Conservation (phyloP, 345 rosid genomes). For the Fremontodendron californicum region DNA sequence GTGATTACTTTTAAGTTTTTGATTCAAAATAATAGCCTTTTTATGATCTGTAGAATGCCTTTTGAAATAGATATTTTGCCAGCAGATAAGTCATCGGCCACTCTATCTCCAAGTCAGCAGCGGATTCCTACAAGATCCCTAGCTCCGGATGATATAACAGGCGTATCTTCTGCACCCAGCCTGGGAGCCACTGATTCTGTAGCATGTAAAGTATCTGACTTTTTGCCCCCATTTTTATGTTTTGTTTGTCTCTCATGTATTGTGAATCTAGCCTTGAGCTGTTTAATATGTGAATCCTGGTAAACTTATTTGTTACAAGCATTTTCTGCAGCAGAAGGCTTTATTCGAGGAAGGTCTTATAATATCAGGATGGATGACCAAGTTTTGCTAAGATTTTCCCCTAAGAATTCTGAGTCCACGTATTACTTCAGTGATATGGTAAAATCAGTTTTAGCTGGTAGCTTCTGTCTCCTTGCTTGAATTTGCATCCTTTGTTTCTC, state of each 20-base stretch:
- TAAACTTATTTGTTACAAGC: conserved; percentile 40
- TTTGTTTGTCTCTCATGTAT: background rate
- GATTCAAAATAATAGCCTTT: conserved; percentile 7
- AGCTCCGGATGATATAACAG: conserved; percentile 38
- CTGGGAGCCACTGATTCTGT: conserved; percentile 41
- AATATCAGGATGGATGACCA: conserved; percentile 91
- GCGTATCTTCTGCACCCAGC: conserved; percentile 31
- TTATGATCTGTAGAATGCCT: conserved; percentile 15
- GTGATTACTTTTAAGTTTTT: background rate
- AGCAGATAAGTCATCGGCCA: conserved; percentile 34
- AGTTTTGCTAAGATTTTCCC: conserved; percentile 89
- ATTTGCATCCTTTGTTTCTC: background rate
- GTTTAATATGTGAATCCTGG: conserved; percentile 20
- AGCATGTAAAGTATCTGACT: conserved; percentile 50
- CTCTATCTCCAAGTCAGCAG: conserved; percentile 43
- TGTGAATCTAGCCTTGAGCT: conserved; percentile 18
- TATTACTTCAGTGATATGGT: conserved; percentile 96
- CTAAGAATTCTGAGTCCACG: conserved; percentile 80
- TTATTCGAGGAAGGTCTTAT: conserved; percentile 94
- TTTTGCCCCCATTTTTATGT: conserved; percentile 12
- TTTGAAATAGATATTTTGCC: conserved; percentile 39
- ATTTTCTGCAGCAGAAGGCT: conserved; percentile 88
- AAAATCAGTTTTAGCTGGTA: conserved; percentile 18
- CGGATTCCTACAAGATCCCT: conserved; percentile 39
- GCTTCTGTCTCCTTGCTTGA: conserved; percentile 9